phyloP scores from a whole-genome alignment of 1,139 yeast genomes.

The Cylindricascospora bacillispora region DNA sequence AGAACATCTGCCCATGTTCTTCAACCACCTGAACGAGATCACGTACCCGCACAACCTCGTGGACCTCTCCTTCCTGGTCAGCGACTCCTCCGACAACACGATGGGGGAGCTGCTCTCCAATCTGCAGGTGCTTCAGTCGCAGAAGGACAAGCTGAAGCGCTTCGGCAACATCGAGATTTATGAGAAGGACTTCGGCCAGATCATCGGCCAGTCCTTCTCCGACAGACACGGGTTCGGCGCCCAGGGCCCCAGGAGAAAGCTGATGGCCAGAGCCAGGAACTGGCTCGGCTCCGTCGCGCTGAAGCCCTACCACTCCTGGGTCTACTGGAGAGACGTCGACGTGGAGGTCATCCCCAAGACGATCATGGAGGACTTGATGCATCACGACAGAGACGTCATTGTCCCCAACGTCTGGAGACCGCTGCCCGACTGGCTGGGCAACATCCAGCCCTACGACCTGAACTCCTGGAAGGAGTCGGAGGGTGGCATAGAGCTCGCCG shows the following conservation, averaged over 20 bases:
- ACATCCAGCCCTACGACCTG: slow-evolving; percentile 75
- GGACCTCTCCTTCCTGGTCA: slow-evolving; percentile 52
- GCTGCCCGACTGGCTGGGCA: slow-evolving; percentile 59
- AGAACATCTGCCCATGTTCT: slow-evolving; percentile 54
- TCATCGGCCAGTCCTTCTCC: slow-evolving; percentile 48
- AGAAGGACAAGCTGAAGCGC: slow-evolving; percentile 30
- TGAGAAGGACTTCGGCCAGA: slow-evolving; percentile 60
- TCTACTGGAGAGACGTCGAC: slow-evolving; percentile 88
- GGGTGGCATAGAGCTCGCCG: slow-evolving; percentile 55
- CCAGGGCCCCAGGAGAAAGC: slow-evolving; percentile 67
- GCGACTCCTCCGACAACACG: slow-evolving; percentile 50
- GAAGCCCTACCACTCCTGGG: slow-evolving; percentile 85
- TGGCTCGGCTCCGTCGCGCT: slow-evolving; percentile 72
- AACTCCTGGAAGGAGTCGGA: slow-evolving; percentile 83
- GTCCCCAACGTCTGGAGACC: slow-evolving; percentile 93
- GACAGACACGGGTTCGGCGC: slow-evolving; percentile 67
- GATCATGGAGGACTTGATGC: slow-evolving; percentile 69
- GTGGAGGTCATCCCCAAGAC: slow-evolving; percentile 73
- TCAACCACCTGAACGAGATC: slow-evolving; percentile 43
- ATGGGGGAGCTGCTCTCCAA: slow-evolving; percentile 35
- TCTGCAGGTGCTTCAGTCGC: slow-evolving; percentile 37
- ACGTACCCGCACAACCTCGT: slow-evolving; percentile 56
- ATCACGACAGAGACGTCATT: slow-evolving; percentile 60
- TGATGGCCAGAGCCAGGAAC: slow-evolving; percentile 86
- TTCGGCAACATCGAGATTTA: slow-evolving; percentile 46